phyloP scores from a whole-genome alignment of 2,329 filamentous ascomycete genomes.

The Blastomyces parvus region DNA sequence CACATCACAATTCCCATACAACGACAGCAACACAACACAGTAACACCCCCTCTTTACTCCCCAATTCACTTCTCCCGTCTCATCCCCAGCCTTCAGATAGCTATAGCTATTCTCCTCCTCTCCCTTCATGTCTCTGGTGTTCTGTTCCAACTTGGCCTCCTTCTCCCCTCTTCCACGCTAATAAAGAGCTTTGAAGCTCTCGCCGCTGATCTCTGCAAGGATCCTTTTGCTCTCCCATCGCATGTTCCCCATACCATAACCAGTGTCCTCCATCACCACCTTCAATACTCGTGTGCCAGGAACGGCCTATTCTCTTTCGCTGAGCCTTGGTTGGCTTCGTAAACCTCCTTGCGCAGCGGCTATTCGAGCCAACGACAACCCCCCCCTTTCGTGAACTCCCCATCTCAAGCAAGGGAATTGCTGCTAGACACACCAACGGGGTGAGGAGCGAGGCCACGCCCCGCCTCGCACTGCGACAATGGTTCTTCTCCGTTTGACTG shows the following conservation, averaged over 20 bases:
- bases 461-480: conserved; percentile 16
- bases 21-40: not conserved
- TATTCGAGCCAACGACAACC: not conserved
- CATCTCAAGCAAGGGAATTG: not conserved
- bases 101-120: not conserved
- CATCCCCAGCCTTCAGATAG: not conserved
- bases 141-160: not conserved
- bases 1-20: not conserved
- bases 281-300: not conserved
- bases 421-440: not conserved
- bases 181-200: not conserved
- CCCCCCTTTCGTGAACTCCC: not conserved
- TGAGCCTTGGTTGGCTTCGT: not conserved
- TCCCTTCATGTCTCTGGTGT: not conserved
- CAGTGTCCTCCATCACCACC: not conserved
- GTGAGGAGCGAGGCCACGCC: not conserved
- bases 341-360: no score
- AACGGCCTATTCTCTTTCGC: not conserved
- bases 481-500: conserved; percentile 30
- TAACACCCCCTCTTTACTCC: not conserved
- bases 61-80: not conserved
- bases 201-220: not conserved
- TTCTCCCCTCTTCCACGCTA: not conserved
- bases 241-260: not conserved
- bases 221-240: not conserved